phyloP scores from a whole-genome alignment of 768 basidiomycete species.

The Asterophora parasitica region DNA sequence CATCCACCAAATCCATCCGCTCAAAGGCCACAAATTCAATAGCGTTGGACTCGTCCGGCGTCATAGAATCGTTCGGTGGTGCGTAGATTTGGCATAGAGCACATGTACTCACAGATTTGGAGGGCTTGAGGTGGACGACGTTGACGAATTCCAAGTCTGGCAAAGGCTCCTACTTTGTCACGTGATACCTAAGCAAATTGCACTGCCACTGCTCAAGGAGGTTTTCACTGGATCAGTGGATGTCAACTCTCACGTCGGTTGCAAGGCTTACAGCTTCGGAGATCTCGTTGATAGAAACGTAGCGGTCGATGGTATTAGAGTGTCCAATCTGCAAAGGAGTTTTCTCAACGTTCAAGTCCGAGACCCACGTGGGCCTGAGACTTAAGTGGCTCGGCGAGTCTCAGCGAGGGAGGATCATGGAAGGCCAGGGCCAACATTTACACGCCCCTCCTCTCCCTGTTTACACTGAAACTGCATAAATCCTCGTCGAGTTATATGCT shows the following conservation, averaged over 20 bases:
- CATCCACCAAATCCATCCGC: constrained; percentile 13
- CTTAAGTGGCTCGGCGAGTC: constrained; percentile 7
- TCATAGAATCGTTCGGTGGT: constrained; percentile 9
- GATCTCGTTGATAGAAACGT: too few relatives aligned
- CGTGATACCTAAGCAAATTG: background rate
- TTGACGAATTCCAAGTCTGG: constrained; percentile 24
- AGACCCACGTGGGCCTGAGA: constrained; percentile 1
- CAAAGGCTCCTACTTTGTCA: constrained; percentile 17
- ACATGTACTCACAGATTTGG: constrained; percentile 45
- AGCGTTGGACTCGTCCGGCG: constrained; percentile 13
- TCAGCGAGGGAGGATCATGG: constrained; percentile 2
- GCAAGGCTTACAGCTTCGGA: too few relatives aligned
- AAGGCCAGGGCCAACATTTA: constrained; percentile 1
- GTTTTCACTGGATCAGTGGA: too few relatives aligned
- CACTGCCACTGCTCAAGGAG: background rate
- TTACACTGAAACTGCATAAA: constrained; percentile 4
- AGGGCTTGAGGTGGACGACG: constrained; percentile 46
- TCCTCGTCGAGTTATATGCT: constrained; percentile 41
- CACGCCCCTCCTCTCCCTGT: constrained; percentile 9
- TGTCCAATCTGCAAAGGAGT: too few relatives aligned
- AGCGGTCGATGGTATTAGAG: too few relatives aligned
- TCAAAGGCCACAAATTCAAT: constrained; percentile 2
- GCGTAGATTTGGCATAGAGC: constrained; percentile 22
- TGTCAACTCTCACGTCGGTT: too few relatives aligned
- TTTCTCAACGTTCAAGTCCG: background rate